Percentiles rank a stretch among this genome's conserved stretches.
phyloP scores from a whole-genome alignment of 306 rosid genomes.

The Lathyrus oleraceus region DNA sequence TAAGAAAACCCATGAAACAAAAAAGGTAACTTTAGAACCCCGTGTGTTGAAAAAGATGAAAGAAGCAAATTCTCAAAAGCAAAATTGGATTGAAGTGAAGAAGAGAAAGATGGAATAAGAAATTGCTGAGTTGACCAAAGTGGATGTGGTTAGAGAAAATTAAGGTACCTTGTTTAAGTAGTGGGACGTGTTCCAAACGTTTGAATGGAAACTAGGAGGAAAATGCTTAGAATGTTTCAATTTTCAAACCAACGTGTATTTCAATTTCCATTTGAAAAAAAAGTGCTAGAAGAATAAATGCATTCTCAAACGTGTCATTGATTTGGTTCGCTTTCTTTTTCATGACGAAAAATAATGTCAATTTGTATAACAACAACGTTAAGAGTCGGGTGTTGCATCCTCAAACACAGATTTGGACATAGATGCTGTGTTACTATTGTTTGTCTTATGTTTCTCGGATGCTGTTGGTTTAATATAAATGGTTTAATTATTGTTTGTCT shows the following conservation, averaged over 20 bases:
- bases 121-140: conserved; percentile 8
- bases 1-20: neutral
- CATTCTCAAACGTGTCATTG: neutral
- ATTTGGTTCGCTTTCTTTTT: neutral
- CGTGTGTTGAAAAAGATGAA: conserved; percentile 2
- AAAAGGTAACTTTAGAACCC: neutral
- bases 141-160: neutral
- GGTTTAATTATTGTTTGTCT: too few species aligned
- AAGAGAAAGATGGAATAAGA: neutral
- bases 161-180: neutral
- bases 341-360: too few species aligned
- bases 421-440: too few species aligned
- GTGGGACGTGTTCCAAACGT: conserved; percentile 28
- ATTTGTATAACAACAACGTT: too few species aligned
- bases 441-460: too few species aligned
- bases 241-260: neutral
- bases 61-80: neutral
- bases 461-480: too few species aligned
- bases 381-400: too few species aligned
- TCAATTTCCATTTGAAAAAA: neutral
- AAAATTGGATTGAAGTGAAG: neutral
- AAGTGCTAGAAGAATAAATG: neutral
- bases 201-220: conserved; percentile 16
- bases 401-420: too few species aligned
- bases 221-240: conserved; percentile 36